Evolutionary conservation across 2,329 filamentous ascomycete genomes (phyloP), one percentile per base, ranked within the genome.

Genomic region (Botrytis medusae): DNA sequence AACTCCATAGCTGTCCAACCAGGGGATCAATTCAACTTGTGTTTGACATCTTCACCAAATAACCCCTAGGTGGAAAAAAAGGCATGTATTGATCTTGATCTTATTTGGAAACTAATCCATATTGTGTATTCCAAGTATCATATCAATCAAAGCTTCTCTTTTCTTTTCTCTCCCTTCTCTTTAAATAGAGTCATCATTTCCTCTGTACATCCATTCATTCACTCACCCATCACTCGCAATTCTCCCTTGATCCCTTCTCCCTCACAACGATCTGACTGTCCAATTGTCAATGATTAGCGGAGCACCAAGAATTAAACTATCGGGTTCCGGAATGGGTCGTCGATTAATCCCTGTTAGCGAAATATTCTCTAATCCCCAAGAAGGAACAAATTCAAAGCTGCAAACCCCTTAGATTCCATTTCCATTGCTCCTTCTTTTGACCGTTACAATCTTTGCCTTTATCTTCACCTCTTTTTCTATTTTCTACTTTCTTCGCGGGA

Each of bases 341-440:
- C 37, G 48, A 68, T 42, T 37, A 25, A 73, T 71, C 69, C 69
- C 61, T 72, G 69, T 72, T 72, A 70, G 71, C 71, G 71, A 73
- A 69, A 73, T 70, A 61, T 61, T 70, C 51, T 69, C 51, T 51
- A 71, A 71, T 62, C 60, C 64, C 71, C 63, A 59, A 62, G 64
- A 73, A 51, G 64, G 71, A 69, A 60, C 63, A 64, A 61, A 69
- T 70, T 60, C 63, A 73, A 40, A 72, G 70, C 69, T 71, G 69
- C 59, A 62, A 73, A 69, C 64, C 71, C 71, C 71, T 69, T 69
- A 54, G 51, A 73, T 61, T 70, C 64, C 4, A 40, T 25, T 69
- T 73, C 46, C 40, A 46, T 44, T 57, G 37, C 34, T 64, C 29
- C 42, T 34, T 63, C 46, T 40, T 57, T 20, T 40, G 40, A 63